Evolutionary conservation across 1,284 basidiomycete species (phyloP), one percentile per base, ranked within the genome.

Genomic region (Ceratobasidium sp.): DNA sequence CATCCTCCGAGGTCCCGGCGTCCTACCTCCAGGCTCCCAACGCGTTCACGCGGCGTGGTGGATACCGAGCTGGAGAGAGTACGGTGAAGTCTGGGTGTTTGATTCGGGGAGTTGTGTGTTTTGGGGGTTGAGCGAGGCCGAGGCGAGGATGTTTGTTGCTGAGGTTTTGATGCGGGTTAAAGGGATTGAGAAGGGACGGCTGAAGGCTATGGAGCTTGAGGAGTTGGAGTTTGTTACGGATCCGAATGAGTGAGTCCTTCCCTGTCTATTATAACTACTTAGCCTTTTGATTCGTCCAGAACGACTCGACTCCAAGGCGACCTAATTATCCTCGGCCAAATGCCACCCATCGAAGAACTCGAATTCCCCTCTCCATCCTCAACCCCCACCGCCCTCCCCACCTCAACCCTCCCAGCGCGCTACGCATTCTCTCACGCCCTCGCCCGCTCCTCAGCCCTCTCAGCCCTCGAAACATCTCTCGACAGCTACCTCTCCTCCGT

Each of bases 161-260:
- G 88, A 94, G 63, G 88, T 95, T 12, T 88, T 96, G 64, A 84
- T 87, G 56, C 81, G 80, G 68, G 87, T 85, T 46, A 88, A 5
- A 0, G 87, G 88, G 0, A 88, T 91, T 20, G 91, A 95, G 84
- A 85, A 94, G 1, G 89, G 88, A 0, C 87, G 89, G 1, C 86
- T 96, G 70, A 88, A 85, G 55, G 94, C 94, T 75, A 87, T 91
- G 40, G 95, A 97, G 87, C 94, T 94, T 26, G 95, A 97, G 83
- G 95, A 96, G 82, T 88, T 97, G 51, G 95, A 97, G 83, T 97
- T 96, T 85, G 94, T 96, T 9, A 92, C 93, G 33, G 95, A 97
- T 85, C 93, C 94, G 44, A 91, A 87, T 77, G 94, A 96, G 93
- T 95, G 84, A 84, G 92, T 89, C 26, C n/a, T 49, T 64, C 56